Evolutionary conservation across 495 filamentous ascomycete genomes (phyloP), one percentile per base, ranked within the genome.

Genomic region (Podospora anserina): DNA sequence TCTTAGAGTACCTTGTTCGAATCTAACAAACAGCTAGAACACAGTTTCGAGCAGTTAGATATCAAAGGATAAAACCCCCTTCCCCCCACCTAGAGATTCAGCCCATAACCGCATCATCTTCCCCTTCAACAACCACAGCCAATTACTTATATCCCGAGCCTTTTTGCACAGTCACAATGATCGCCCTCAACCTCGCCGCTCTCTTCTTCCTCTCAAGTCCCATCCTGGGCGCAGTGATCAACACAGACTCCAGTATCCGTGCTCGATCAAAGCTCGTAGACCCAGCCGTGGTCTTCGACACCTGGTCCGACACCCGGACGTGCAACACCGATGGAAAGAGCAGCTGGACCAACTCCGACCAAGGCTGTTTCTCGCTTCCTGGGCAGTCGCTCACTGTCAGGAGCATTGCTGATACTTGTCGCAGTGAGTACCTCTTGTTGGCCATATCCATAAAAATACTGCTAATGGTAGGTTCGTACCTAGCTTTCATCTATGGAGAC

Each of bases 291-390:
- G 58, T 60, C 6, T 60, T 60, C 58, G 26, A 18, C 15, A 60
- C 19, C 58, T 60, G 58, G 58, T 20, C 58, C n/a, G n/a, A 20
- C 23, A 23, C 58, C 11, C 58, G 58, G 18, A 0, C 18, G 26
- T 60, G 58, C 58, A 60, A 28, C 58, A 28, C 19, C 58, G 26
- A 28, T 23, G 26, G 58, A 16, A 28, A 20, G 19, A 28, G 15
- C 58, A 19, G 13, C 58, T 56, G 54, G 54, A 60, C 58, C 58
- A 60, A 60, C 58, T 20, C 58, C 58, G 58, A 60, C 23, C 18
- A 23, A 15, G 0, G 18, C n/a, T 60, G 58, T 2, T 60, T 19
- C 58, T 60, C 58, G 4, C 23, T 60, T 5, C 58, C 58, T 28
- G 58, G 58, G 19, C 58, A 60, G 58, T 60, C 58, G 5, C 18